A percentile compares a stretch with the other conserved stretches of the same genome.
phyloP scores from a whole-genome alignment of 2,329 filamentous ascomycete species.

The Ascochyta rabiei region DNA sequence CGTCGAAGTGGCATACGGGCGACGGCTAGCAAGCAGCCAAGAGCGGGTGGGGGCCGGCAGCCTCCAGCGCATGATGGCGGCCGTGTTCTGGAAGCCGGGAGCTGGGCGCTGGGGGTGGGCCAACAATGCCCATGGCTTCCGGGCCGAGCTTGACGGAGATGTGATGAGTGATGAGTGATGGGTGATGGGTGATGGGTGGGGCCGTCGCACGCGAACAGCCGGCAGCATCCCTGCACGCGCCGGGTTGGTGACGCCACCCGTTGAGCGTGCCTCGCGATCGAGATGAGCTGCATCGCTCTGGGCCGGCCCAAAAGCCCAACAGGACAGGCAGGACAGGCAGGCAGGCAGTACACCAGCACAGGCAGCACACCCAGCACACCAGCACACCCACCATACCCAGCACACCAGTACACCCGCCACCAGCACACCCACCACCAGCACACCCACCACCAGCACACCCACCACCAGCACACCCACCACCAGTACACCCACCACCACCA shows the following conservation, averaged over 20 bases:
- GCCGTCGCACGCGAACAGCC: not conserved
- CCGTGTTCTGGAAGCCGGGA: not conserved
- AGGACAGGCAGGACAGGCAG: too few relatives aligned
- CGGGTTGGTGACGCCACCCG: not conserved
- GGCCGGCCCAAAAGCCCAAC: not conserved
- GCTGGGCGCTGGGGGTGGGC: not conserved
- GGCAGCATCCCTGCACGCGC: not conserved
- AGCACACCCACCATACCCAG: too few relatives aligned
- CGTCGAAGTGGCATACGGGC: not conserved
- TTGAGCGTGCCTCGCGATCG: not conserved
- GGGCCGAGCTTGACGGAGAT: slow-evolving; percentile 1
- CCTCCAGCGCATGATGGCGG: slow-evolving; percentile 25
- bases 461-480: not conserved
- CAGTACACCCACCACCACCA: not conserved
- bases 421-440: too few relatives aligned
- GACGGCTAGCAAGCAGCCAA: slow-evolving; percentile 5
- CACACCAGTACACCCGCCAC: too few relatives aligned
- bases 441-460: too few relatives aligned
- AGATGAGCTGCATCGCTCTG: not conserved
- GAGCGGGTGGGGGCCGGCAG: slow-evolving; percentile 32
- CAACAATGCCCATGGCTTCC: not conserved
- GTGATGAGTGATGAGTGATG: not conserved
- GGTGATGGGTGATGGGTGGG: not conserved
- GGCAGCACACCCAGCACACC: too few relatives aligned
- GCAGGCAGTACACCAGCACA: too few relatives aligned